Evolutionary conservation across 139 green algal species (phyloP), one percentile per base, ranked within the genome.

Genomic region (Pycnococcus provasolii): DNA sequence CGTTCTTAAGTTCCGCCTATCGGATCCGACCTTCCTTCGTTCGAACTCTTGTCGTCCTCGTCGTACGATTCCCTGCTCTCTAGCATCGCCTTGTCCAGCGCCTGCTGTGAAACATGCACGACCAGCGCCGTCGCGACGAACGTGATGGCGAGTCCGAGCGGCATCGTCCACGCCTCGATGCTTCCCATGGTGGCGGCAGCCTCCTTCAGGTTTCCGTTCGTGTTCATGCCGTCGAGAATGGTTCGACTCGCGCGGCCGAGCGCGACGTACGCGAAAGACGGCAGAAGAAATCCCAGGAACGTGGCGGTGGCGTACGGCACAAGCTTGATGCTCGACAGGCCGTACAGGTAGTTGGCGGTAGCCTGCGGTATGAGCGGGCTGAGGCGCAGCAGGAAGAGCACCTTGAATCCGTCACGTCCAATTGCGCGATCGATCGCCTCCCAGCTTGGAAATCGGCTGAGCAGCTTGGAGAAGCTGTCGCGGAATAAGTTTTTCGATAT

Each of bases 201-300:
- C 26, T 26, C 26, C 26, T 26, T 26, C 26, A 26, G 26, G 26
- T 26, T 26, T 26, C 26, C 26, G 26, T 0, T 26, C 26, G 26
- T 26, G 26, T 26, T 26, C 26, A 26, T 26, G 26, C 26, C 53
- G 15, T 58, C 47, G 26, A 11, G 6, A 26, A 60, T 9, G 8
- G 43, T 52, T 1, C 62, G 46, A 6, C 45, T 39, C 37, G 42
- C 46, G 37, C 48, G 52, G 41, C 84, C 84, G 2, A 84, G 81
- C 15, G 68, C 75, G 1, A 96, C 88, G 59, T 93, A 96, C 0
- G 86, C 86, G 42, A 91, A 85, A 0, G 91, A 96, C 41, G 88
- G 91, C 4, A 91, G 92, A 40, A 98, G 81, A 90, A 96, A 96
- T 42, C 91, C 92, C 1, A 95, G 57, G 71, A 82, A 94, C 54